A percentile compares a stretch with the other conserved stretches of the same genome.
Evolutionary conservation across 139 green algal genomes (phyloP).

Genomic region (Chlorella sp.): DNA sequence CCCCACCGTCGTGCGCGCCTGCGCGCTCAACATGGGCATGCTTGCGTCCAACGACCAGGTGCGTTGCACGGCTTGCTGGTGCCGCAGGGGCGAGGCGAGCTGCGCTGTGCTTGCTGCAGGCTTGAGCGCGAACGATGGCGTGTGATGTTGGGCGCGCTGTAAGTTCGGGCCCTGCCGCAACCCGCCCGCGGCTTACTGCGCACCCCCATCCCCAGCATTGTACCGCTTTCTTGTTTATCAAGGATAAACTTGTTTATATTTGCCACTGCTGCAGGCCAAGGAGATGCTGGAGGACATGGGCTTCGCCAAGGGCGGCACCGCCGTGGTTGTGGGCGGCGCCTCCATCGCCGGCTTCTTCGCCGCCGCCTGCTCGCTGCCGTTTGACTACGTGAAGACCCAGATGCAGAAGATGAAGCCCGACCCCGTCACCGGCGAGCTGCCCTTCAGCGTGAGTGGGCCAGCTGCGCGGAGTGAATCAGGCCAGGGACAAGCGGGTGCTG

Average conservation of each 20-base stretch:
- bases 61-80: not conserved
- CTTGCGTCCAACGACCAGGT: slow-evolving; percentile 98
- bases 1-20: slow-evolving; percentile 96
- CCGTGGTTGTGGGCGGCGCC: slow-evolving; percentile 74
- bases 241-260: not conserved
- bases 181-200: no score
- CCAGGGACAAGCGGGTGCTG: no score
- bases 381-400: slow-evolving; percentile 99
- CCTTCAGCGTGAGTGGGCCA: slow-evolving; percentile 23
- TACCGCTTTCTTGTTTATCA: no score
- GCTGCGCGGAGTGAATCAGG: not conserved
- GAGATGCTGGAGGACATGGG: slow-evolving; percentile 89
- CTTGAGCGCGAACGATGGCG: no score
- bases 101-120: no score
- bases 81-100: not conserved
- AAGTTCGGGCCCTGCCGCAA: no score
- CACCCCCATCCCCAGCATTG: no score
- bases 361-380: slow-evolving; percentile 91
- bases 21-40: slow-evolving; percentile 99
- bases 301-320: slow-evolving; percentile 68
- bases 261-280: slow-evolving; percentile 71
- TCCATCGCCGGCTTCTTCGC: slow-evolving; percentile 95
- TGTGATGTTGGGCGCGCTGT: no score
- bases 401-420: slow-evolving; percentile 92
- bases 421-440: slow-evolving; percentile 48